phyloP scores from a whole-genome alignment of 257 asterid species.

The Solanum gracilifrons region DNA sequence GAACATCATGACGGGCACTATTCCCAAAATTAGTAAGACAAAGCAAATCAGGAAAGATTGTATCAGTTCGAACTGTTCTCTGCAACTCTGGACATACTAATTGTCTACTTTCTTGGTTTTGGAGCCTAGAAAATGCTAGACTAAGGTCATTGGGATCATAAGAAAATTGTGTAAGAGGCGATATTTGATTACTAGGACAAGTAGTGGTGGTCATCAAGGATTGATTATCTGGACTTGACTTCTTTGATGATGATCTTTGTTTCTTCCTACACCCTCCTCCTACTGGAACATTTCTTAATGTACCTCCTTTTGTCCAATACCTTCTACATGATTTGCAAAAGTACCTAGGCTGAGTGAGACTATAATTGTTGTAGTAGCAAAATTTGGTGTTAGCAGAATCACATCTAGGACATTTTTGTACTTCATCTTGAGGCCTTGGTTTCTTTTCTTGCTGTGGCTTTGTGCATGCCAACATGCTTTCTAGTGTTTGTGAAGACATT shows the following conservation, averaged over 20 bases:
- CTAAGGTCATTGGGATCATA: slow-evolving; percentile 50
- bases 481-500: slow-evolving; percentile 59
- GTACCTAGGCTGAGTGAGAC: slow-evolving; percentile 90
- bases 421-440: slow-evolving; percentile 52
- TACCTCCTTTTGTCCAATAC: slow-evolving; percentile 97
- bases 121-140: slow-evolving; percentile 61
- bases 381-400: slow-evolving; percentile 82
- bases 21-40: background rate
- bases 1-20: background rate
- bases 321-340: slow-evolving; percentile 88
- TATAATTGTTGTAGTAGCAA: slow-evolving; percentile 91
- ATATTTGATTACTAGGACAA: slow-evolving; percentile 21
- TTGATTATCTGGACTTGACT: slow-evolving; percentile 27
- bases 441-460: slow-evolving; percentile 56
- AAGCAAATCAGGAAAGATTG: background rate
- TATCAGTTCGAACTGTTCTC: background rate
- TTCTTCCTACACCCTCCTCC: slow-evolving; percentile 90
- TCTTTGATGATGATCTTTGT: slow-evolving; percentile 41
- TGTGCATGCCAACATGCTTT: slow-evolving; percentile 71
- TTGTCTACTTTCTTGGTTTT: slow-evolving; percentile 33
- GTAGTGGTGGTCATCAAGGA: background rate
- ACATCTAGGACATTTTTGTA: slow-evolving; percentile 81
- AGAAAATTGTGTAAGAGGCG: slow-evolving; percentile 2
- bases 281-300: slow-evolving; percentile 79
- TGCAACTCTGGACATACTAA: slow-evolving; percentile 15